phyloP scores from a whole-genome alignment of 306 rosid genomes.

The Gillenia trifoliata region DNA sequence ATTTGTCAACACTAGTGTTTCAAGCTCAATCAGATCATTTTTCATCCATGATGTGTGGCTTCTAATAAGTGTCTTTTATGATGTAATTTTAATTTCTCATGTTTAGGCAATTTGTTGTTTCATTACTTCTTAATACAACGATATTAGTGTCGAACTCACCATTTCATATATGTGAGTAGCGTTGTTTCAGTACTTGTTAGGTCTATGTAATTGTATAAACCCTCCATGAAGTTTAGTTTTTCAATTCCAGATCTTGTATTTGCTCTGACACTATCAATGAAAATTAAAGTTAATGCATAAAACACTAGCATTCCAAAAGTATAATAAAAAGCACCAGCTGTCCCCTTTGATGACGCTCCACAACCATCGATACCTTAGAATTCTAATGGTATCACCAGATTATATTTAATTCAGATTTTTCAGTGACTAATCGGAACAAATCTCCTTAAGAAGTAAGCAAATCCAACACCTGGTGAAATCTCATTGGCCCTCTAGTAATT shows the following conservation, averaged over 20 bases:
- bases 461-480: constrained; percentile 33
- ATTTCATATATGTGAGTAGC: neutral
- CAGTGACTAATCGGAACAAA: constrained; percentile 20
- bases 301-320: neutral
- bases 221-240: neutral
- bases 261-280: neutral
- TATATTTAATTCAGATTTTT: constrained; percentile 24
- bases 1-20: too few relatives aligned
- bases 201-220: neutral
- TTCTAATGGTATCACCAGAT: constrained; percentile 34
- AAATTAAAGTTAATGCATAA: neutral
- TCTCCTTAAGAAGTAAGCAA: constrained; percentile 39
- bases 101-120: neutral
- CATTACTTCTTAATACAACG: too few relatives aligned
- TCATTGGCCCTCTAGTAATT: constrained; percentile 41
- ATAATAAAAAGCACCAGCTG: neutral
- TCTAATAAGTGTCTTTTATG: neutral
- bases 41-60: neutral
- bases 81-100: too few relatives aligned
- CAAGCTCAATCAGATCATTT: neutral
- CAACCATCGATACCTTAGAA: neutral
- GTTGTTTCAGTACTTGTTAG: neutral
- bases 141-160: neutral
- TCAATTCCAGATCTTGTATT: neutral
- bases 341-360: neutral